phyloP scores from a whole-genome alignment of 768 basidiomycete genomes.

The Leucocoprinus sp. region DNA sequence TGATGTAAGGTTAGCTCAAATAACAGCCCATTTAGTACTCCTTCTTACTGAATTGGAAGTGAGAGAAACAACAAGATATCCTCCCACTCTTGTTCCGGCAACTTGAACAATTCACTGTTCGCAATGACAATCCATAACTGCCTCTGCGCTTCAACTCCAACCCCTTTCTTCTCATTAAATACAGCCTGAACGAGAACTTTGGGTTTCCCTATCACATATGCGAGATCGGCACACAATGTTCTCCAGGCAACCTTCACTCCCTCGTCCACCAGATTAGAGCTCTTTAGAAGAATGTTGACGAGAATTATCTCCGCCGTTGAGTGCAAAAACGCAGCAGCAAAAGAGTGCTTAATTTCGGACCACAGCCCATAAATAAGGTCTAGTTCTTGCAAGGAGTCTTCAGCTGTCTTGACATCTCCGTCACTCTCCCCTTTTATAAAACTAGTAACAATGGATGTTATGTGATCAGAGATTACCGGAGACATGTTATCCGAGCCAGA shows the following conservation, averaged over 20 bases:
- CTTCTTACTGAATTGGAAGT: conserved; percentile 39
- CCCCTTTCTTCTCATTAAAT: conserved; percentile 18
- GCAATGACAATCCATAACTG: conserved; percentile 43
- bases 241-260: conserved; percentile 37
- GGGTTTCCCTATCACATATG: conserved; percentile 30
- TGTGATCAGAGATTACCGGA: conserved; percentile 24
- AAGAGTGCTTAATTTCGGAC: conserved; percentile 42
- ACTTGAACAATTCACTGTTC: conserved; percentile 18
- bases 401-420: not conserved
- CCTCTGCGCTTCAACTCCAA: conserved; percentile 30
- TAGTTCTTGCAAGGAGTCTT: conserved; percentile 30
- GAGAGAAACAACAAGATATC: conserved; percentile 36
- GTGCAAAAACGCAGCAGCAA: conserved; percentile 31
- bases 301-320: conserved; percentile 40
- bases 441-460: conserved; percentile 26
- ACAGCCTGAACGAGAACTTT: conserved; percentile 27
- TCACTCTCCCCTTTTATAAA: conserved; percentile 22
- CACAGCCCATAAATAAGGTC: conserved; percentile 38
- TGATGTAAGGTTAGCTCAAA: not conserved
- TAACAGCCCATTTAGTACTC: not conserved
- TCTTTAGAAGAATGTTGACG: conserved; percentile 32
- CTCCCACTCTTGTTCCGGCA: conserved; percentile 25
- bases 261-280: conserved; percentile 32
- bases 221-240: conserved; percentile 38
- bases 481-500: conserved; percentile 29